Evolutionary conservation across 441 rosid genomes (phyloP), one percentile per base, ranked within the genome.

Genomic region (Bocquillonia castaneifolia): DNA sequence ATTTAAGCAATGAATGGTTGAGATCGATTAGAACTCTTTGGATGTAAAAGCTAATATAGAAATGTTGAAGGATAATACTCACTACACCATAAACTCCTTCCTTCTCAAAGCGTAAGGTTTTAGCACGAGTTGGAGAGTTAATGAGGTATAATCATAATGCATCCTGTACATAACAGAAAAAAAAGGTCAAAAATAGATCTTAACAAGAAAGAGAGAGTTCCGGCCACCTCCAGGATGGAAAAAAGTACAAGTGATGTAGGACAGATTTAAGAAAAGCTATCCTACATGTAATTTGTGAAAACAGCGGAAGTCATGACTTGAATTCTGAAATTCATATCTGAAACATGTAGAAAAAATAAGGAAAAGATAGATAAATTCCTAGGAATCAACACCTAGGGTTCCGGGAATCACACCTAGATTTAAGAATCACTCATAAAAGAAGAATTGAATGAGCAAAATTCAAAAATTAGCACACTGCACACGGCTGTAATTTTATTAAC

Each of bases 121-220:
- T 98, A 10, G 97, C 98, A 50, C 97, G 96, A 72, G 93, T 97
- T 51, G 99, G 99, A 76, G 99, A 96, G 74, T 91, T 96, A 67
- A 96, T 86, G 29, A 96, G 87, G 86, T 92, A 96, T 66, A 96
- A 78, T 44, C 99, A 81, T 74, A 96, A 81, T 55, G 98, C 98
- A 80, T 96, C 99, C 97, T 95, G 84, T 10, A 60, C 14, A 57
- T 48, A 44, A 74, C 47, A 34, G 64, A 72, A 45, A 62, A 64
- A 48, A 8, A 44, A 22, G 20, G n/a, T 28, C 69, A 23, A 26
- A 66, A n/a, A 50, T 56, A 51, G 48, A 67, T 34, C 54, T 44
- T 58, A 44, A 67, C n/a, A 58, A 59, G 55, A 20, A 71, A 37
- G 34, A 72, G 37, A 40, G 60, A 39, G 69, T 34, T 12, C 25